Evolutionary conservation across 768 basidiomycete genomes (phyloP), one percentile per base, ranked within the genome.

Genomic region (Tubosaeta brunneosetosa): DNA sequence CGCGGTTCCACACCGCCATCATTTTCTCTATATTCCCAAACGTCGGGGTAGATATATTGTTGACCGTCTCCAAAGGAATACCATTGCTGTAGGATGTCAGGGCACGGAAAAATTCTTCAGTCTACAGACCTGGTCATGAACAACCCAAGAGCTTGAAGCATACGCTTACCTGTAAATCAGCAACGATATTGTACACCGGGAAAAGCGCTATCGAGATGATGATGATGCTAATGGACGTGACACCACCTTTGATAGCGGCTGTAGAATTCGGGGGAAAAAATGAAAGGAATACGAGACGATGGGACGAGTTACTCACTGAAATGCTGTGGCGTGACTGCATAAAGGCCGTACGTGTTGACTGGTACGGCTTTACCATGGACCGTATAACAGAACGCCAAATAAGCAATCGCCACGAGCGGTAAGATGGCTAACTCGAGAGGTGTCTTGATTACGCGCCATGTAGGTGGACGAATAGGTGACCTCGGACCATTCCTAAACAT

Each of bases 31-130:
- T 12, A 3, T 37, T 13, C 17, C 66, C 64, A 22, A 61, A 67
- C 2, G 66, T 47, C 4, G 64, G 61, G 29, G 22, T 59, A 11
- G 66, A 67, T 13, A 64, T 58, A 25, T 48, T 25, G 32, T 68
- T 62, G 41, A 68, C 32, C 1, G 53, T 55, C 25, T 58, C 55
- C 43, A 68, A 37, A 4, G 58, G 68, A 27, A 68, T 52, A 29
- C 68, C 66, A 1, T 55, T 34, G 9, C 16, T 45, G 1, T 40
- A 58, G 4, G 47, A 48, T 16, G 55, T 41, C 9, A 68, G 32
- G 10, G 25, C 43, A 11, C 66, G 61, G 42, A 68, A 68, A n/a
- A 70, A 68, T 36, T 65, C 64, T 52, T 65, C 64, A 26, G 62
- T 61, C 64, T 65, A 34, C 17, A 31, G 3, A 25, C 22, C 4